Evolutionary conservation across 129 eudicot species (phyloP), one percentile per base, ranked within the genome.

Genomic region (Mikania micrantha): DNA sequence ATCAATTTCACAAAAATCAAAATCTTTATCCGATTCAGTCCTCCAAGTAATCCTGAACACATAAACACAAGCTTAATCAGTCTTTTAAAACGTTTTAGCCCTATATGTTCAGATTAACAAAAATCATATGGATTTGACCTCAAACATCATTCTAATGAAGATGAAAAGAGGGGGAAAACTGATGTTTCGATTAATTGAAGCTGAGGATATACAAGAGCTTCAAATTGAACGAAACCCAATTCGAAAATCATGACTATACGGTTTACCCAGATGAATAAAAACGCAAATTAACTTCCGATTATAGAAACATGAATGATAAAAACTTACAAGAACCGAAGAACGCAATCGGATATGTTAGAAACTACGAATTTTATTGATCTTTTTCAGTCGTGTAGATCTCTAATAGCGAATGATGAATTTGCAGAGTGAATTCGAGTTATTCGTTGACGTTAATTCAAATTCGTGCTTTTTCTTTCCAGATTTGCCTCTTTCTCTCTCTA

Each of bases 251-350:
- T n/a, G 24, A 29, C 8, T 49, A 49, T 6, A 34, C 35, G 72
- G 50, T 19, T 19, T 67, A 34, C 36, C 60, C 63, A 68, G 34
- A 53, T 53, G 39, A 40, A 50, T 7, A 50, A 16, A 62, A 17
- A 16, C 4, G 15, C n/a, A 27, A 27, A 50, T 38, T 36, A 2
- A 35, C 28, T 61, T 61, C 36, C 7, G n/a, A n/a, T n/a, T 47
- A 31, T 47, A 2, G 12, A 64, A 42, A n/a, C n/a, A n/a, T n/a
- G n/a, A 67, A 77, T 47, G 75, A 29, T 61, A 52, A 80, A 80
- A 74, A 77, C 92, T 85, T 85, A 85, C 85, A 83, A 76, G 78
- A 82, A 74, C 81, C 83, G 84, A 83, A 76, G 78, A 82, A 74
- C 81, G 79, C 79, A 74, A 88, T 88, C 77, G 64, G 72, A 75